These are phyloP conservation scores for Pelargonium australe DNA, from an alignment of 441 rosid genomes.

Conservation along the genomic window DNA sequence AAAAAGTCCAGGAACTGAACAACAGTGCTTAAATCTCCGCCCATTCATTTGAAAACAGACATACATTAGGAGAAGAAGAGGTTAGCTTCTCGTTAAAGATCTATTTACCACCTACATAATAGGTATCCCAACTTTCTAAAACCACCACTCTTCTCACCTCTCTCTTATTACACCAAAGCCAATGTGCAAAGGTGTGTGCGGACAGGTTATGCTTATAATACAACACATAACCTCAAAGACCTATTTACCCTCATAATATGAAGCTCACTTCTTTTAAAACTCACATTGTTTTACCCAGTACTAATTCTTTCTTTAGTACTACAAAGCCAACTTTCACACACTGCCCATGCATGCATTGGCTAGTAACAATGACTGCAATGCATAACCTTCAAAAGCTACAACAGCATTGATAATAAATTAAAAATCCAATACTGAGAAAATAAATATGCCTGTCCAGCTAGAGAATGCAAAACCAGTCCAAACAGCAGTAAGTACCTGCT, in stretches of 20 bases:
- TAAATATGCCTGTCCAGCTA: neutral
- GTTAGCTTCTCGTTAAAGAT: neutral
- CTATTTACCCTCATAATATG: neutral
- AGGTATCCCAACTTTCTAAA: neutral
- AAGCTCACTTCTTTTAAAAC: neutral
- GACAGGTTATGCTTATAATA: neutral
- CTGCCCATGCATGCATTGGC: neutral
- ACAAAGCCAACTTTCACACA: neutral
- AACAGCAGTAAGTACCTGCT: constrained; percentile 53
- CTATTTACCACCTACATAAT: neutral
- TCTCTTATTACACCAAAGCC: no score
- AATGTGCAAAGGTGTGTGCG: neutral
- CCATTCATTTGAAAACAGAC: neutral
- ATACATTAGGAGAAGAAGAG: neutral
- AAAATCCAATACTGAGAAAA: neutral
- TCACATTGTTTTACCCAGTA: neutral
- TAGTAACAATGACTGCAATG: neutral
- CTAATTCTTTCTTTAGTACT: neutral
- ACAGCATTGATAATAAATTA: neutral
- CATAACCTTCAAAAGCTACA: neutral
- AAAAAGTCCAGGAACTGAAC: neutral
- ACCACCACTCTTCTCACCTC: no score
- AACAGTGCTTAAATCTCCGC: neutral
- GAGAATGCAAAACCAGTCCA: neutral
- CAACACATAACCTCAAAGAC: neutral